Percentiles rank a stretch among this genome's conserved stretches.
These are phyloP conservation scores for Solanum arcanum DNA, from an alignment of 257 asterid species.

Conservation along the genomic window DNA sequence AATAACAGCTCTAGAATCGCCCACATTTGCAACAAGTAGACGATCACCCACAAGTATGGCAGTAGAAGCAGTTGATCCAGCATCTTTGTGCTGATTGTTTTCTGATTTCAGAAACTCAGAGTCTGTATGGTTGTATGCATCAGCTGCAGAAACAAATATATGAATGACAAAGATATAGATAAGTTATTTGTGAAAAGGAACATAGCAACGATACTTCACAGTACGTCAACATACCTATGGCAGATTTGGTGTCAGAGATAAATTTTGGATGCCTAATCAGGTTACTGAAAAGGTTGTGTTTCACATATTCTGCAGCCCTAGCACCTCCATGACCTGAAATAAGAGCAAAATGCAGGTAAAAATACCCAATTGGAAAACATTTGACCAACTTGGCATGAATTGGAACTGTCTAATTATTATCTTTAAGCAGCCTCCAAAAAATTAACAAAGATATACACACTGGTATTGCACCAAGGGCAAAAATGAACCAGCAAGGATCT, in stretches of 20 bases:
- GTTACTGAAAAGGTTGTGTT: constrained; percentile 84
- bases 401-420: not conserved
- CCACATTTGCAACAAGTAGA: constrained; percentile 85
- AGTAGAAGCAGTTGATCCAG: constrained; percentile 99
- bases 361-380: not conserved
- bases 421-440: not conserved
- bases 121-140: constrained; percentile 82
- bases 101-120: constrained; percentile 91
- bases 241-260: constrained; percentile 86
- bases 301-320: constrained; percentile 96
- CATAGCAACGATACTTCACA: not conserved
- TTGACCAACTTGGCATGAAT: not conserved
- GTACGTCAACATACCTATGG: constrained; percentile 47
- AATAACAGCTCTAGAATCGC: constrained; percentile 91
- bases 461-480: not conserved
- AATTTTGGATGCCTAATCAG: constrained; percentile 87
- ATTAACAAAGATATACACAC: not conserved
- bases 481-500: not conserved
- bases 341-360: constrained; percentile 1
- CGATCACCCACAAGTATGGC: constrained; percentile 97
- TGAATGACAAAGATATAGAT: not conserved
- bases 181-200: not conserved
- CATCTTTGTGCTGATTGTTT: constrained; percentile 74
- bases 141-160: constrained; percentile 47
- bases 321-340: constrained; percentile 95